Evolutionary conservation across 108 stramenopile genomes (phyloP).

Genomic region (Parmales sp.): DNA sequence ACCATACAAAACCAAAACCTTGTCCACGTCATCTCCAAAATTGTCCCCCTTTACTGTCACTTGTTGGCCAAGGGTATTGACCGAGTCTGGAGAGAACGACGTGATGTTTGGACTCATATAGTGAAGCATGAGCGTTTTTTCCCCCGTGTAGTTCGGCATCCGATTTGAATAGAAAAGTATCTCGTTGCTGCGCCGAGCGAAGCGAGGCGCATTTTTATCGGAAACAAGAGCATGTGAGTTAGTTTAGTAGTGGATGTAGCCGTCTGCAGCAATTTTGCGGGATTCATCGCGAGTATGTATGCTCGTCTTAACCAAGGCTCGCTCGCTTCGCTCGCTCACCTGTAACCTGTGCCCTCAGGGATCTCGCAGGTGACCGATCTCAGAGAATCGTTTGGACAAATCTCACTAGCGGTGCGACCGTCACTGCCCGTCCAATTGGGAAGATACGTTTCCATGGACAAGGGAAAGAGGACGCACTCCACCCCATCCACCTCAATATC

Average conservation of each 20-base stretch:
- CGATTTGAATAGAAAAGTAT: neutral
- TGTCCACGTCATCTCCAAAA: neutral
- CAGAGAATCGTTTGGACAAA: neutral
- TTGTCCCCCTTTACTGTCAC: slow-evolving; percentile 1
- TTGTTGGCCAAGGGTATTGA: neutral
- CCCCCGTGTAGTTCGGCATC: neutral
- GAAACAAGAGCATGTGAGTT: too few species aligned
- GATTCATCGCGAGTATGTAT: too few species aligned
- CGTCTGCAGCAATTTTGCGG: too few species aligned
- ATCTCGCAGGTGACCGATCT: neutral
- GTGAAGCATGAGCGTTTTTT: neutral
- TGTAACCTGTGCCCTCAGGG: neutral
- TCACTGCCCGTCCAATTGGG: neutral
- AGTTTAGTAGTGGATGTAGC: too few species aligned
- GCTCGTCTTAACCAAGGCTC: too few species aligned
- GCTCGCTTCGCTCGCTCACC: too few species aligned
- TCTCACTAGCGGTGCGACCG: neutral
- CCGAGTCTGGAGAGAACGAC: neutral
- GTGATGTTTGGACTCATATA: neutral
- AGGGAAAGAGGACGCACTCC: neutral
- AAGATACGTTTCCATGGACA: neutral
- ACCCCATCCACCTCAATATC: neutral
- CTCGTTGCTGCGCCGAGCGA: too few species aligned
- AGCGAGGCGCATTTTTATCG: too few species aligned
- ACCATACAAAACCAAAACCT: neutral